Evolutionary conservation across 306 rosid genomes (phyloP), one percentile per base, ranked within the genome.

Genomic region (Prunus armeniaca): DNA sequence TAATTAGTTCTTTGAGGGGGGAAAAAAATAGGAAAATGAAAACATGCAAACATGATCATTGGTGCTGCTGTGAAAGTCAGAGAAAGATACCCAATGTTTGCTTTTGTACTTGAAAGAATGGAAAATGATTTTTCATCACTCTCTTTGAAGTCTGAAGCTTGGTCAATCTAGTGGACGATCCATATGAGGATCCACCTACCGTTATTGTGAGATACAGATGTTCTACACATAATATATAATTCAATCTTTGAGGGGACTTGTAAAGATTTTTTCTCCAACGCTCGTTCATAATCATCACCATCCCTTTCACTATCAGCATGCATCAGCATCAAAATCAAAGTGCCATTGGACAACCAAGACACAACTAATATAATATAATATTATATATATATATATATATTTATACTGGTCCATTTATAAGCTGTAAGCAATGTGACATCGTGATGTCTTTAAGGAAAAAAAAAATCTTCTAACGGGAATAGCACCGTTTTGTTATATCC

Each of bases 101-200:
- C 74, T 79, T 52, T 77, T 49, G 86, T 63, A 63, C 20, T 77
- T 86, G 85, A 86, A 83, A 83, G 79, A 85, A 83, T 52, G 74
- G 91, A 86, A 78, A 86, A 91, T 79, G 88, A 83, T 78, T 79
- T 81, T 82, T 85, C 85, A 84, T 85, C 85, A 76, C 78, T 78
- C 65, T 80, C 69, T 61, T 56, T 49, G 24, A 32, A 49, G 50
- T 43, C 19, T 45, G 55, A 78, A 65, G 71, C 82, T 69, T 77
- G 72, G 88, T 79, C 88, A 82, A 84, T 78, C 78, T 70, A 80
- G 72, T 76, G 82, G 78, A 65, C 63, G 72, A 81, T 71, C 70
- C 76, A 78, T 65, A 80, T 43, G 55, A 65, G 71, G 69, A 76
- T 76, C 76, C 74, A 73, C 64, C 78, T 68, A 8, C 70, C 25